Conservation (phyloP, 1,139 yeast genomes). For the Lodderomyces oxycetoniae region DNA sequence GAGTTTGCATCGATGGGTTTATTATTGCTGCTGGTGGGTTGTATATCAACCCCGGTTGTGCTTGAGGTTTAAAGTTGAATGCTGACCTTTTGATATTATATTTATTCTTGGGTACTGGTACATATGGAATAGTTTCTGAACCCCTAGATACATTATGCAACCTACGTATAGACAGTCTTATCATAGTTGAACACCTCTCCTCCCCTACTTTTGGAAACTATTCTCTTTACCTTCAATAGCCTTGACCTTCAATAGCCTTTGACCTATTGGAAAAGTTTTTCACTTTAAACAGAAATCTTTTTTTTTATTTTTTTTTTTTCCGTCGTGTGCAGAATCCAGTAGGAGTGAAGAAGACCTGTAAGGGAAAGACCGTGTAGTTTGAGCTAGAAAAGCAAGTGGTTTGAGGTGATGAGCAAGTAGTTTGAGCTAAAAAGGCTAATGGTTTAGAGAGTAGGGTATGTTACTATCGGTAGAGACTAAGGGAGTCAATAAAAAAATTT, state of each 20-base stretch:
- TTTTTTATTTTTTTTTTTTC: conserved; percentile 4
- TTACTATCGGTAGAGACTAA: too few species aligned
- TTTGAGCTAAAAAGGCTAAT: too few species aligned
- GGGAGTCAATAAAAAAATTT: too few species aligned
- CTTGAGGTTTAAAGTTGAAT: conserved; percentile 41
- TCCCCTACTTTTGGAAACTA: background rate
- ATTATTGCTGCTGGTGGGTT: conserved; percentile 34
- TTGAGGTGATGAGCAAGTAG: too few species aligned
- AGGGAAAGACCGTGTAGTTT: too few species aligned
- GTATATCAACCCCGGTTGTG: conserved; percentile 36
- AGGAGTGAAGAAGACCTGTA: too few species aligned
- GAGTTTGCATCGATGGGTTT: conserved; percentile 44
- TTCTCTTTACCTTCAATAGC: background rate
- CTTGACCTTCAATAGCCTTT: background rate
- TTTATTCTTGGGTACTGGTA: conserved; percentile 36
- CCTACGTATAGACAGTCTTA: conserved; percentile 12
- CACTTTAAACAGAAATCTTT: background rate
- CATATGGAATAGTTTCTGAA: conserved; percentile 21
- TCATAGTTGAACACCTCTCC: conserved; percentile 5
- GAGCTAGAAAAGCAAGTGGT: too few species aligned
- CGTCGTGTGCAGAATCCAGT: conserved; percentile 3
- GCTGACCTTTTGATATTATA: conserved; percentile 37
- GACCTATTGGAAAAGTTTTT: conserved; percentile 4
- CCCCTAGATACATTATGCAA: conserved; percentile 7
- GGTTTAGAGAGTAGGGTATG: too few species aligned